These are phyloP conservation scores for Coniochaeta ligniaria DNA, from an alignment of 2,329 filamentous ascomycete genomes.

Conservation along the genomic window DNA sequence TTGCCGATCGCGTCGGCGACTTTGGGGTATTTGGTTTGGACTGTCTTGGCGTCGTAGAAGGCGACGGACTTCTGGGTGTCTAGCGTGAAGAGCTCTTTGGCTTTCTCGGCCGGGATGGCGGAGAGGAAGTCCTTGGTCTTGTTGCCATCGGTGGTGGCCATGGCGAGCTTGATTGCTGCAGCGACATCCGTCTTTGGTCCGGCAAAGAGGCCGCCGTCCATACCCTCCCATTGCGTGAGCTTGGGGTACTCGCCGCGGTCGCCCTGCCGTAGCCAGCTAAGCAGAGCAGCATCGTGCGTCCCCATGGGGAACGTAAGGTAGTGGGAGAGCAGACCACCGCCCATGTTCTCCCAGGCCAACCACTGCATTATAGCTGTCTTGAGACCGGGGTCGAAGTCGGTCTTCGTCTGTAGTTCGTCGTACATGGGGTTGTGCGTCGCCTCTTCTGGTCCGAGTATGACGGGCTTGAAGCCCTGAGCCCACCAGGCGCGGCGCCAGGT, in stretches of 20 bases:
- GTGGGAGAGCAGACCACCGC: conserved; percentile 71
- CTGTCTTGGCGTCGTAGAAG: conserved; percentile 60
- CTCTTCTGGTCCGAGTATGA: conserved; percentile 73
- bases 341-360: conserved; percentile 92
- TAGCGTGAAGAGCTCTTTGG: conserved; percentile 56
- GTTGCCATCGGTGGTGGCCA: conserved; percentile 48
- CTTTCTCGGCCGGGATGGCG: conserved; percentile 35
- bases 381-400: conserved; percentile 53
- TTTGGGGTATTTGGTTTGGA: conserved; percentile 60
- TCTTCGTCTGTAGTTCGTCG: conserved; percentile 53
- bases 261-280: conserved; percentile 49
- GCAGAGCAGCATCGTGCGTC: conserved; percentile 60
- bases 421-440: conserved; percentile 79
- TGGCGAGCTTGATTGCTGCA: conserved; percentile 52
- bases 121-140: conserved; percentile 56
- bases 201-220: conserved; percentile 66
- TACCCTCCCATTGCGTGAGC: conserved; percentile 65
- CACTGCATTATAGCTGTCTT: conserved; percentile 71
- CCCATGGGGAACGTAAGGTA: conserved; percentile 83
- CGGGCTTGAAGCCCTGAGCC: conserved; percentile 83
- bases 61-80: conserved; percentile 61
- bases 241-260: conserved; percentile 68
- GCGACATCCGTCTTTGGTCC: conserved; percentile 60
- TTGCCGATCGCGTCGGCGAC: conserved; percentile 56
- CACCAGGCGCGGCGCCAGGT: conserved; percentile 94